These are phyloP conservation scores for Elsinoe ampelina DNA, from an alignment of 2,329 filamentous ascomycete species.

Conservation along the genomic window DNA sequence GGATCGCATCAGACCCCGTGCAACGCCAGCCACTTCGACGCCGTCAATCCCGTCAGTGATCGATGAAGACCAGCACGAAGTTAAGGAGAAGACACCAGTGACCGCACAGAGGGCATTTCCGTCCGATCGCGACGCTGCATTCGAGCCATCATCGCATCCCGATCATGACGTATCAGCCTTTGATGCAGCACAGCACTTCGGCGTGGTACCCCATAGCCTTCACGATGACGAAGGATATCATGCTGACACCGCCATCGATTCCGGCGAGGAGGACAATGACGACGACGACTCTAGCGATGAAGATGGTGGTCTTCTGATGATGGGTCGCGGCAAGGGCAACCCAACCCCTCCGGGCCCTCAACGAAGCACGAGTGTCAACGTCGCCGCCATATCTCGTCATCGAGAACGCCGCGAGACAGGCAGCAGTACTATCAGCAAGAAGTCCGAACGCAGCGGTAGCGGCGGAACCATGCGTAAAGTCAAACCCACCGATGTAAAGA, in stretches of 20 bases:
- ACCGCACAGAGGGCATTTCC: background rate
- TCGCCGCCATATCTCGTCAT: slow-evolving; percentile 28
- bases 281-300: slow-evolving; percentile 10
- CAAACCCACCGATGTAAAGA: background rate
- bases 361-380: slow-evolving; percentile 29
- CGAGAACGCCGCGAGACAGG: slow-evolving; percentile 25
- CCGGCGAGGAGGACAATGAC: slow-evolving; percentile 5
- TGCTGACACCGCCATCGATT: slow-evolving; percentile 6
- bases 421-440: slow-evolving; percentile 27
- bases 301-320: slow-evolving; percentile 29
- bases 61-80: slow-evolving; percentile 1
- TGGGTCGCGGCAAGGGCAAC: slow-evolving; percentile 18
- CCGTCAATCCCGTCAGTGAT: slow-evolving; percentile 42
- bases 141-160: background rate
- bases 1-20: slow-evolving; percentile 31
- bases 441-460: slow-evolving; percentile 39
- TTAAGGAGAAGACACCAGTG: background rate
- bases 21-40: slow-evolving; percentile 41
- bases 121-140: background rate
- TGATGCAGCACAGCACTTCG: background rate
- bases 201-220: background rate
- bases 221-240: slow-evolving; percentile 13
- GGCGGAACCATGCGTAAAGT: slow-evolving; percentile 44
- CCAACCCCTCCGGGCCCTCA: slow-evolving; percentile 18
- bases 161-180: background rate